phyloP scores from a whole-genome alignment of 768 basidiomycete genomes.

The Tulasnella sp. region DNA sequence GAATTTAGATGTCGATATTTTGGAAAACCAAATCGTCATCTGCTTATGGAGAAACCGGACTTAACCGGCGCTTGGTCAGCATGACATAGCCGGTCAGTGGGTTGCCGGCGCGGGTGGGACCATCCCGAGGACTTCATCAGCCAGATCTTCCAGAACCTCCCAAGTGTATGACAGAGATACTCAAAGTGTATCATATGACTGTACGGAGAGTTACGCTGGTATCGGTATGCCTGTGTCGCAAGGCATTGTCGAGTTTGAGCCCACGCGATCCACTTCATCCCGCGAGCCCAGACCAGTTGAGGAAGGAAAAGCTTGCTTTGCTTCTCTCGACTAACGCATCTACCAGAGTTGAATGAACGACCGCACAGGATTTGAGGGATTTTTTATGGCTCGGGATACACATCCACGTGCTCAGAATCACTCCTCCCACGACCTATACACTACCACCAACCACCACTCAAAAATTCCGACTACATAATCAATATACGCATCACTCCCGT shows the following conservation, averaged over 20 bases:
- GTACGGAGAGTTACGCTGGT: neutral
- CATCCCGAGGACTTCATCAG: neutral
- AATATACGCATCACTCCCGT: neutral
- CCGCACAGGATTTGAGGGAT: too few species aligned
- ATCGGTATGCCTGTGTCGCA: too few species aligned
- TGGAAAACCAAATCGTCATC: conserved; percentile 10
- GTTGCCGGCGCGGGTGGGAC: neutral
- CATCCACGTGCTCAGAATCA: too few species aligned
- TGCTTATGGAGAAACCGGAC: neutral
- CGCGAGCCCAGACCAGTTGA: too few species aligned
- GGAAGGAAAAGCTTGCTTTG: too few species aligned
- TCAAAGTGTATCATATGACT: neutral
- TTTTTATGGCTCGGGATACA: too few species aligned
- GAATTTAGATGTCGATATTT: conserved; percentile 3
- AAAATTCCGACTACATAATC: too few species aligned
- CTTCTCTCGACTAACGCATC: too few species aligned
- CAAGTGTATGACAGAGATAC: neutral
- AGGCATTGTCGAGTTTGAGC: neutral
- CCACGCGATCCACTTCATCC: too few species aligned
- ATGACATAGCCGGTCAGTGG: neutral
- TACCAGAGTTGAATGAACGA: too few species aligned
- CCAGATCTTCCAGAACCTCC: neutral
- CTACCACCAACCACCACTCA: too few species aligned
- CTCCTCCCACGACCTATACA: too few species aligned
- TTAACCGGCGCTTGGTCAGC: neutral